A percentile compares a stretch with the other conserved stretches of the same genome.
Conservation (phyloP, 1,284 basidiomycete genomes). For the Moniliella sp. region DNA sequence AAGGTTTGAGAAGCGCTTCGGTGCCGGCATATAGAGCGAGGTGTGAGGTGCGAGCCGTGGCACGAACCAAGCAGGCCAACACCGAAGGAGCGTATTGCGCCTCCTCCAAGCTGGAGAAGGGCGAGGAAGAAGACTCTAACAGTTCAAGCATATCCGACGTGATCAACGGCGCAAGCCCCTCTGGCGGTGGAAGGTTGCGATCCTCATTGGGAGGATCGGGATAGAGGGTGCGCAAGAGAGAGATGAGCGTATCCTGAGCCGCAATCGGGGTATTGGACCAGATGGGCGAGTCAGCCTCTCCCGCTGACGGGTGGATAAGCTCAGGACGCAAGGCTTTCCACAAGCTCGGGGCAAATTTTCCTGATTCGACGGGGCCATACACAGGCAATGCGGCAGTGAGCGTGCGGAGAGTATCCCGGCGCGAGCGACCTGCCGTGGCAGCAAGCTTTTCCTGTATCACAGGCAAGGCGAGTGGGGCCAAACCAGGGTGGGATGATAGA, state of each 20-base stretch:
- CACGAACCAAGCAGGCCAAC: conserved; percentile 11
- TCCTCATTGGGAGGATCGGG: conserved; percentile 5
- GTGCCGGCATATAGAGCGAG: conserved; percentile 11
- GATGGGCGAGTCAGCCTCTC: conserved; percentile 9
- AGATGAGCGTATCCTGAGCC: conserved; percentile 7
- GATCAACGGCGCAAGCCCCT: conserved; percentile 19
- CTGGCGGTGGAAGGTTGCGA: too few species aligned
- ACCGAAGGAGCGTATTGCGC: too few species aligned
- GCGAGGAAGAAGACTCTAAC: too few species aligned
- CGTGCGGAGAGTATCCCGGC: conserved; percentile 37
- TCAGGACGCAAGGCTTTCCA: conserved; percentile 27
- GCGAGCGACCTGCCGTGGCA: conserved; percentile 58
- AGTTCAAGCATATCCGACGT: conserved; percentile 13
- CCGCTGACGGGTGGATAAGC: conserved; percentile 30
- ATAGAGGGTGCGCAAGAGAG: conserved; percentile 19
- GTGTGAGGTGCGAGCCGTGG: conserved; percentile 9
- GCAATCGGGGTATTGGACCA: not conserved
- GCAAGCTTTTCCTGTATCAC: conserved; percentile 78
- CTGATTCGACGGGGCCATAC: conserved; percentile 19
- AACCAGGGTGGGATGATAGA: conserved; percentile 55
- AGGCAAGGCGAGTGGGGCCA: conserved; percentile 64
- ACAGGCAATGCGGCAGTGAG: conserved; percentile 21
- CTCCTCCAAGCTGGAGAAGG: too few species aligned
- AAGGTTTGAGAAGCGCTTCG: conserved; percentile 42
- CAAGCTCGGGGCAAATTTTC: conserved; percentile 13